Conservation (phyloP, 176 grass and related monocot genomes). For the Canna indica region DNA sequence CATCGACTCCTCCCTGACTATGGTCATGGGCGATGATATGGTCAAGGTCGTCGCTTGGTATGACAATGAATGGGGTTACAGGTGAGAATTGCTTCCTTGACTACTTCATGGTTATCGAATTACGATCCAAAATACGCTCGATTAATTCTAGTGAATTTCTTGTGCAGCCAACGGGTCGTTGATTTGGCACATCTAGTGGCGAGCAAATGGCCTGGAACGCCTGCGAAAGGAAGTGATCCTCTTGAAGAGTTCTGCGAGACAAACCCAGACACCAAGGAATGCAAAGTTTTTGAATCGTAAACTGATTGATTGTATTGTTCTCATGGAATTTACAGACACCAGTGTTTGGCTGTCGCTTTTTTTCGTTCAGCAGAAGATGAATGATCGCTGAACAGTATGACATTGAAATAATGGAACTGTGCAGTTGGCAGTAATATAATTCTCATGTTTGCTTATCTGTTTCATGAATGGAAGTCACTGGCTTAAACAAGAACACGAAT, state of each 20-base stretch:
- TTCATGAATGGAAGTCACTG: too few relatives aligned
- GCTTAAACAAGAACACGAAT: too few relatives aligned
- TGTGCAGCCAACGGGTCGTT: conserved; percentile 75
- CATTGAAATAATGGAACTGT: too few relatives aligned
- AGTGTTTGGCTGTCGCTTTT: too few relatives aligned
- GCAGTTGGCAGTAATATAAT: too few relatives aligned
- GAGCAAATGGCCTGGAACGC: conserved; percentile 56
- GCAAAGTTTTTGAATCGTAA: conserved; percentile 84
- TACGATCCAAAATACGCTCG: not conserved
- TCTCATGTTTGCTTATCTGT: too few relatives aligned
- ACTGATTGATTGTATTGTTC: not conserved
- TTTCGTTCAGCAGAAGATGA: too few relatives aligned
- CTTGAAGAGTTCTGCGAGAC: conserved; percentile 92
- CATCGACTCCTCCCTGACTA: conserved; percentile 80
- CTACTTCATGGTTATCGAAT: not conserved
- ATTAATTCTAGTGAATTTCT: not conserved
- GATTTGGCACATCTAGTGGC: conserved; percentile 94
- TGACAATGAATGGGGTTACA: conserved; percentile 99
- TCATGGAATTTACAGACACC: too few relatives aligned
- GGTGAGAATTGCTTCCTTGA: conserved; percentile 28
- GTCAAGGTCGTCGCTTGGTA: conserved; percentile 99
- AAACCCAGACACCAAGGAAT: conserved; percentile 69
- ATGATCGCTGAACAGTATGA: too few relatives aligned
- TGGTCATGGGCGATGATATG: conserved; percentile 99
- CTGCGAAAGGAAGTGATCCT: conserved; percentile 46